phyloP scores from a whole-genome alignment of 805 yeast genomes.

The Metschnikowia shivogae region DNA sequence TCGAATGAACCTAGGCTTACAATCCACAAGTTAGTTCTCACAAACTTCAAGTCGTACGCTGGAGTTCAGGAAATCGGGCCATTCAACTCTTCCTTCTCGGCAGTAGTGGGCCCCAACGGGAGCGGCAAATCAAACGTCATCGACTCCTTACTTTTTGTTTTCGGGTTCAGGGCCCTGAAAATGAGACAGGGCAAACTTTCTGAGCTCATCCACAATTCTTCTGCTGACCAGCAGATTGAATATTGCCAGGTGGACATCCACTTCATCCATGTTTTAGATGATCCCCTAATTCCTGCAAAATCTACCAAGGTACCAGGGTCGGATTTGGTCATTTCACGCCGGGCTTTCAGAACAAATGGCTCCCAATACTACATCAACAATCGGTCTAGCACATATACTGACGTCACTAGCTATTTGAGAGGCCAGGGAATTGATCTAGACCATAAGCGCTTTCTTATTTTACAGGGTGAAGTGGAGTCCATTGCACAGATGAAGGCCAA shows the following conservation, averaged over 20 bases:
- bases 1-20: constrained; percentile 57
- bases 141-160: constrained; percentile 92
- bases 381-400: constrained; percentile 64
- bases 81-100: constrained; percentile 87
- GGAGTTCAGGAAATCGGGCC: constrained; percentile 94
- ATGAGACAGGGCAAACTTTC: constrained; percentile 96
- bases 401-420: constrained; percentile 70
- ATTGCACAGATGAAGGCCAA: constrained; percentile 99
- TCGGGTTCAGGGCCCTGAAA: constrained; percentile 93
- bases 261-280: constrained; percentile 73
- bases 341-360: constrained; percentile 69
- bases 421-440: constrained; percentile 89
- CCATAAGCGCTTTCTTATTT: constrained; percentile 87
- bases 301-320: constrained; percentile 47
- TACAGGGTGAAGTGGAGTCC: constrained; percentile 98
- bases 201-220: constrained; percentile 90
- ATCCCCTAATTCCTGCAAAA: constrained; percentile 29
- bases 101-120: constrained; percentile 98
- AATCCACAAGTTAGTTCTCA: constrained; percentile 66
- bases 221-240: constrained; percentile 49
- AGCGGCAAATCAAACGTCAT: constrained; percentile 97
- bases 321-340: constrained; percentile 69
- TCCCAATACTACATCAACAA: constrained; percentile 78
- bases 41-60: constrained; percentile 92
- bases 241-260: constrained; percentile 90